A percentile compares a stretch with the other conserved stretches of the same genome.
Conservation (phyloP, 2,329 filamentous ascomycete species). For the Ramularia endophylla region DNA sequence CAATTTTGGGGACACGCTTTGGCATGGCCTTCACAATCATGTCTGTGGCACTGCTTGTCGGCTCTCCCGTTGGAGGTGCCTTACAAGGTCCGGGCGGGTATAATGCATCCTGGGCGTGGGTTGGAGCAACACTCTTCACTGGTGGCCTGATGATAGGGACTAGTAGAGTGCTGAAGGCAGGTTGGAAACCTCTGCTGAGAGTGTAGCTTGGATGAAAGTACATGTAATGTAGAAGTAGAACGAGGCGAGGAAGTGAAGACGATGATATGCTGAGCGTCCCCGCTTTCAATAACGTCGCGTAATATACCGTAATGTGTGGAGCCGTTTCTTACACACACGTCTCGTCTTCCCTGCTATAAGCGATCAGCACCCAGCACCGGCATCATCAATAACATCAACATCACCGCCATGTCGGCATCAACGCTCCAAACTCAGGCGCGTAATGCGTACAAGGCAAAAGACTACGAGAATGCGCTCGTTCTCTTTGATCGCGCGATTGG, state of each 20-base stretch:
- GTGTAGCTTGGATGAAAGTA: no score
- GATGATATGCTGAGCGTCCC: no score
- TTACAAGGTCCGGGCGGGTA: conserved; percentile 4
- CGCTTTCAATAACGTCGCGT: no score
- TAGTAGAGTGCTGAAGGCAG: conserved; percentile 3
- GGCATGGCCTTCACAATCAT: conserved; percentile 10
- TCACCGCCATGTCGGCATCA: conserved; percentile 1
- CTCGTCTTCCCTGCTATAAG: no score
- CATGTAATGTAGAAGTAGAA: no score
- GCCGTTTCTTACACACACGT: no score
- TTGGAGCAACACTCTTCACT: conserved; percentile 1
- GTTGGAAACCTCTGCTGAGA: no score
- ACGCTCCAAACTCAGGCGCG: conserved; percentile 36
- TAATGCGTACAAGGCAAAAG: conserved; percentile 37
- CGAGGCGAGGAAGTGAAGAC: no score
- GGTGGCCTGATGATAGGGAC: not conserved
- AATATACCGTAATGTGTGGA: no score
- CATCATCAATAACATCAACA: conserved; percentile 3
- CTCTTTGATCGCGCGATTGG: conserved; percentile 28
- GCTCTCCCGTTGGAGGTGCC: conserved; percentile 5
- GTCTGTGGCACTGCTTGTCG: conserved; percentile 7
- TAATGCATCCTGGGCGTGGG: conserved; percentile 3
- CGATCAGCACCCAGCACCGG: not conserved
- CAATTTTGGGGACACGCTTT: conserved; percentile 6
- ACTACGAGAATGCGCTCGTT: conserved; percentile 40